Evolutionary conservation across 345 rosid species (phyloP).

Genomic region (Eutrema japonicum): DNA sequence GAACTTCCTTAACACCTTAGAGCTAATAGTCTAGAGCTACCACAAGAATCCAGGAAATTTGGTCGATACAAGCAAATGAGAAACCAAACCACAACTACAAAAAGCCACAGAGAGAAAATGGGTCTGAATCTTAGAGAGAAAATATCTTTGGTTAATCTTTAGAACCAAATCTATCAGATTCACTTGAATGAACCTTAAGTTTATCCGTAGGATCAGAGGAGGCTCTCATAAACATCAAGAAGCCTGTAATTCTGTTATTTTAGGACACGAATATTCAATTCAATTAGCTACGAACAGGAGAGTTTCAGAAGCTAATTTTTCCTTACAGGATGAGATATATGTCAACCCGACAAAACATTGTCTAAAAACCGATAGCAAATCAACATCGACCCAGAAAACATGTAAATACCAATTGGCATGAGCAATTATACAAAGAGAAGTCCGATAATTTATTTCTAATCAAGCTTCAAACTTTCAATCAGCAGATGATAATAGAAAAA

Average conservation of each 20-base stretch:
- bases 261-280: neutral
- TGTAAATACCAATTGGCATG: neutral
- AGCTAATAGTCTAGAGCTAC: slow-evolving; percentile 9
- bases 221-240: neutral
- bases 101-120: slow-evolving; percentile 12
- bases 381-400: neutral
- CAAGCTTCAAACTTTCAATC: slow-evolving; percentile 20
- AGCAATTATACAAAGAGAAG: neutral
- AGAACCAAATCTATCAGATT: neutral
- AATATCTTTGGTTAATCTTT: neutral
- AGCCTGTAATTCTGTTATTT: neutral
- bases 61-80: neutral
- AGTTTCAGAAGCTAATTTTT: neutral
- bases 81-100: slow-evolving; percentile 24
- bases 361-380: neutral
- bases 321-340: neutral
- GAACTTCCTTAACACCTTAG: slow-evolving; percentile 4
- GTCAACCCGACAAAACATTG: neutral
- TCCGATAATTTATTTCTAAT: neutral
- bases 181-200: neutral
- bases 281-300: neutral
- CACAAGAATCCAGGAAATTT: neutral
- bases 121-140: slow-evolving; percentile 5
- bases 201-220: neutral
- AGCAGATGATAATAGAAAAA: slow-evolving; percentile 11